Evolutionary conservation across 805 yeast genomes (phyloP).

Genomic region (Metschnikowia orientalis): DNA sequence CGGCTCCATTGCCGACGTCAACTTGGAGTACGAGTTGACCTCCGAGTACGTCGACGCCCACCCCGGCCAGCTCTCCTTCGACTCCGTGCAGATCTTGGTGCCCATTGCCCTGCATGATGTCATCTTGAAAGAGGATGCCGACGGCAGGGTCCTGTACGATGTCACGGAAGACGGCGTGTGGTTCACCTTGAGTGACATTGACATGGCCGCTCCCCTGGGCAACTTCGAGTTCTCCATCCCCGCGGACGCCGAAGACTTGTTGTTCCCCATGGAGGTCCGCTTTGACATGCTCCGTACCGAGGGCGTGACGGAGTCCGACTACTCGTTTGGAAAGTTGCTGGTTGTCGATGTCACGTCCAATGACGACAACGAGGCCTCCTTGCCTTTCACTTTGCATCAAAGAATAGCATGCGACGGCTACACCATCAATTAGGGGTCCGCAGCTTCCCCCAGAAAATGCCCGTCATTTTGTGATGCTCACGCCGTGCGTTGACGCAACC

Average conservation of each 20-base stretch:
- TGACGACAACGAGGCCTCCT: slow-evolving; percentile 48
- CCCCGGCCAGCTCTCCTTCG: slow-evolving; percentile 40
- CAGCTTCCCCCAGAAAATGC: too few species aligned
- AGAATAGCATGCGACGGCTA: slow-evolving; percentile 57
- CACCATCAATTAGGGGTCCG: slow-evolving; percentile 50
- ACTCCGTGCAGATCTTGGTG: slow-evolving; percentile 52
- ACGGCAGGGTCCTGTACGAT: slow-evolving; percentile 47
- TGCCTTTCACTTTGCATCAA: slow-evolving; percentile 67
- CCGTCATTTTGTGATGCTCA: too few species aligned
- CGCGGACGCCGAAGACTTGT: slow-evolving; percentile 70
- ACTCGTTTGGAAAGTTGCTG: slow-evolving; percentile 61
- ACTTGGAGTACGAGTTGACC: slow-evolving; percentile 82
- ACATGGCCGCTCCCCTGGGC: slow-evolving; percentile 54
- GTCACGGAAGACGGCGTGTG: slow-evolving; percentile 66
- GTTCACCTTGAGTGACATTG: slow-evolving; percentile 56
- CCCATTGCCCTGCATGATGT: slow-evolving; percentile 63
- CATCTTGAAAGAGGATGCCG: slow-evolving; percentile 44
- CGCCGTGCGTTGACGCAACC: too few species aligned
- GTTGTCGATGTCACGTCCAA: slow-evolving; percentile 54
- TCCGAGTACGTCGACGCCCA: slow-evolving; percentile 32
- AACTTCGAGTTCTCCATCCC: slow-evolving; percentile 76
- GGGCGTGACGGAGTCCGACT: slow-evolving; percentile 33
- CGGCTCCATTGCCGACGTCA: slow-evolving; percentile 62
- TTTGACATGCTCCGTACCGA: slow-evolving; percentile 49
- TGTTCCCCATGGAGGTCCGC: slow-evolving; percentile 81